Conservation (phyloP, 2,329 filamentous ascomycete species). For the Diatrype stigma region DNA sequence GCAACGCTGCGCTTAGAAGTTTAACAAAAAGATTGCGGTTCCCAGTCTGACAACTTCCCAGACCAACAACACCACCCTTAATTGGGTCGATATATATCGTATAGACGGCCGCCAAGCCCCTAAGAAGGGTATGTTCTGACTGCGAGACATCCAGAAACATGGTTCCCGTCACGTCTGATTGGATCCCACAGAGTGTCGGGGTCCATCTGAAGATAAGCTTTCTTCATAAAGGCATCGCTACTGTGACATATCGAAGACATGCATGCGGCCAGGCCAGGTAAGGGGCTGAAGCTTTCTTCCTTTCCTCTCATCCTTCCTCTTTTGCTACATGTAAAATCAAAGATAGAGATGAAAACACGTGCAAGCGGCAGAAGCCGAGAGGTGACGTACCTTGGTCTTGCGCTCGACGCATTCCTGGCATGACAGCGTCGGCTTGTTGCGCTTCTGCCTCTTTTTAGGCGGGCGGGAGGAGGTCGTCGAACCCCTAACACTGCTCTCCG, state of each 20-base stretch:
- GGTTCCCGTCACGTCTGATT: neutral
- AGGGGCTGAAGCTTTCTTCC: no score
- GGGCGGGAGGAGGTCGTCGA: constrained; percentile 28
- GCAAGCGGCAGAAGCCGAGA: constrained; percentile 2
- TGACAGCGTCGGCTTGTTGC: constrained; percentile 78
- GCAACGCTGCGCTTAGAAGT: neutral
- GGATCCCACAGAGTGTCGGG: neutral
- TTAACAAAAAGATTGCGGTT: neutral
- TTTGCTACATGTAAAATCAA: neutral
- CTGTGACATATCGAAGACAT: neutral
- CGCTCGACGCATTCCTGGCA: constrained; percentile 77
- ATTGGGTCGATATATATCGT: neutral
- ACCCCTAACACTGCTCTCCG: constrained; percentile 18
- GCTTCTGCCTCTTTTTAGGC: constrained; percentile 70
- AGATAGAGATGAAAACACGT: constrained; percentile 2
- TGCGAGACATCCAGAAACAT: neutral
- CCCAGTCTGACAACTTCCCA: neutral
- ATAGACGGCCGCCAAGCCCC: neutral
- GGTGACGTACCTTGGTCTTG: constrained; percentile 66
- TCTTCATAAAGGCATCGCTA: no score
- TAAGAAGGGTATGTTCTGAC: neutral
- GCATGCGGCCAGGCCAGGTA: neutral
- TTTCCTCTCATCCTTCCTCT: no score
- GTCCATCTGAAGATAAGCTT: neutral
- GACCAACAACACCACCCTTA: neutral